A percentile compares a stretch with the other conserved stretches of the same genome.
Evolutionary conservation across 768 basidiomycete genomes (phyloP).

Genomic region (Xerocomus brunneocitrinus): DNA sequence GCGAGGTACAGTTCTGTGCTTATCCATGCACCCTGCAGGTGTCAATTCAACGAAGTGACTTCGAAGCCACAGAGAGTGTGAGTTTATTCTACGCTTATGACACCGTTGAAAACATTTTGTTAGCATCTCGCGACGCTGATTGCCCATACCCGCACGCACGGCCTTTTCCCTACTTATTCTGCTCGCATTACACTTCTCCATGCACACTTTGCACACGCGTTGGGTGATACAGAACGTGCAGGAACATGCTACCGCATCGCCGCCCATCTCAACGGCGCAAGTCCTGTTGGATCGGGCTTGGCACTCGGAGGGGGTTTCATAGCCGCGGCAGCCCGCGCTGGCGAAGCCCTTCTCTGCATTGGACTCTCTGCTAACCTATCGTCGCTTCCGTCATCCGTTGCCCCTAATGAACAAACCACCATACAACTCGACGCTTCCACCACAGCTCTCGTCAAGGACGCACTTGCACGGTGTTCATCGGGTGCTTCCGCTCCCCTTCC

Average conservation of each 20-base stretch:
- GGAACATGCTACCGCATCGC: conserved; percentile 61
- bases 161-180: conserved; percentile 53
- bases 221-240: conserved; percentile 50
- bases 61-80: conserved; percentile 57
- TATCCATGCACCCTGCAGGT: conserved; percentile 37
- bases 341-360: conserved; percentile 47
- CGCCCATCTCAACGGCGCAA: conserved; percentile 40
- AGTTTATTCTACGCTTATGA: conserved; percentile 8
- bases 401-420: conserved; percentile 1
- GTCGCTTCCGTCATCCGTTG: background rate
- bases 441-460: conserved; percentile 21
- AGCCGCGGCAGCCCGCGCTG: conserved; percentile 45
- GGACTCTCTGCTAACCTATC: conserved; percentile 33
- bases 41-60: conserved; percentile 64
- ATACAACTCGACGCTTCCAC: conserved; percentile 17
- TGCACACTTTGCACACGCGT: conserved; percentile 70
- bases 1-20: background rate
- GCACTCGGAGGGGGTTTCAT: conserved; percentile 37
- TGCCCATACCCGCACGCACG: conserved; percentile 55
- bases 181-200: conserved; percentile 64
- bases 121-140: conserved; percentile 46
- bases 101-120: background rate
- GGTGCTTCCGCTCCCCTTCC: conserved; percentile 18
- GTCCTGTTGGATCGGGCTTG: conserved; percentile 21
- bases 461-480: conserved; percentile 22